Evolutionary conservation across 306 rosid species (phyloP).

Genomic region (Fragaria ananassa): DNA sequence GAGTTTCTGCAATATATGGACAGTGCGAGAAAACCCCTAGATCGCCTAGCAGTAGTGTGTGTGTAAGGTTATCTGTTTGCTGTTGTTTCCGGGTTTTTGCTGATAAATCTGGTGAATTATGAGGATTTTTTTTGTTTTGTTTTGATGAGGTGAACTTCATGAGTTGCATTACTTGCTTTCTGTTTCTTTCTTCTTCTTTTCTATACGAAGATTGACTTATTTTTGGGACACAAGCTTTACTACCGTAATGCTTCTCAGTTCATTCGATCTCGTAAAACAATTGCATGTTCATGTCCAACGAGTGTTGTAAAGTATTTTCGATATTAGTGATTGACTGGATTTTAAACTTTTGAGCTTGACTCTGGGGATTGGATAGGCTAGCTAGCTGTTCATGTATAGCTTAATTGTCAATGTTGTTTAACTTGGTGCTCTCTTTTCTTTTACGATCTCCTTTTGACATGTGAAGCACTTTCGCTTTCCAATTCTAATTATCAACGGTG

Average conservation of each 20-base stretch:
- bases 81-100: too few relatives aligned
- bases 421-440: constrained; percentile 5
- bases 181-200: neutral
- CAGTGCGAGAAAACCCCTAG: too few relatives aligned
- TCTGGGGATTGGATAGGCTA: neutral
- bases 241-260: neutral
- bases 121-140: neutral
- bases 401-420: constrained; percentile 4
- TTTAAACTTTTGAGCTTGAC: constrained; percentile 13
- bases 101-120: too few relatives aligned
- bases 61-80: too few relatives aligned
- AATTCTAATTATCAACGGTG: neutral
- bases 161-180: neutral
- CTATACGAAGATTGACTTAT: neutral
- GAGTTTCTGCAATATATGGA: too few relatives aligned
- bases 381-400: neutral
- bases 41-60: too few relatives aligned
- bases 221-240: neutral
- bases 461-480: neutral
- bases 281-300: neutral
- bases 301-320: neutral
- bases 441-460: constrained; percentile 15
- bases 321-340: constrained; percentile 13
- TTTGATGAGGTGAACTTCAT: too few relatives aligned
- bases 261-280: neutral